Percentiles rank a stretch among this genome's conserved stretches.
Evolutionary conservation across 768 basidiomycete species (phyloP).

Genomic region (Vararia minispora): DNA sequence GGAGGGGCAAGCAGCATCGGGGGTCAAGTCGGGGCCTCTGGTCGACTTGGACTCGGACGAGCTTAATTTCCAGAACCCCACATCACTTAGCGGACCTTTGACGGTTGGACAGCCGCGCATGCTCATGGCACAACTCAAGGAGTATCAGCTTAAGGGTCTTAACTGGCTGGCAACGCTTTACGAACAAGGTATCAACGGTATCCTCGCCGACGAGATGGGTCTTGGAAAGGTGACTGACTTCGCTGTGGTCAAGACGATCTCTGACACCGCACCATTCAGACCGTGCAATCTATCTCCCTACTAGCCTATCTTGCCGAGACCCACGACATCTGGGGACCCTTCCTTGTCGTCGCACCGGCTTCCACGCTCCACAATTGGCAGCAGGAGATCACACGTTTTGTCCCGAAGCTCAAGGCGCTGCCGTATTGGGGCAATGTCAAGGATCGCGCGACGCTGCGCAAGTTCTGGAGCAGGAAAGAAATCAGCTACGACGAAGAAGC

Average conservation of each 20-base stretch:
- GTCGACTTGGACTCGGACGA: conserved; percentile 93
- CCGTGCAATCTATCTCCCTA: conserved; percentile 95
- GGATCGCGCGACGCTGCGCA: conserved; percentile 86
- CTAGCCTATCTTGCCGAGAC: conserved; percentile 93
- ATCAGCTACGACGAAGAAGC: conserved; percentile 93
- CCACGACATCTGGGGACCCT: conserved; percentile 99
- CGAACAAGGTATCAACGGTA: conserved; percentile 99
- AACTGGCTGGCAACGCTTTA: conserved; percentile 98
- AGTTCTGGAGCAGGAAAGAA: conserved; percentile 98
- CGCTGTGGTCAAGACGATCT: conserved; percentile 19
- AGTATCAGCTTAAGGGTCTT: conserved; percentile 95
- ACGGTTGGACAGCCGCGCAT: conserved; percentile 90
- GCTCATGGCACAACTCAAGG: conserved; percentile 94
- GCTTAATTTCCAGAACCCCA: conserved; percentile 98
- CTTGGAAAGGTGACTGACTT: conserved; percentile 56
- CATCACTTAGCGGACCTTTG: conserved; percentile 72
- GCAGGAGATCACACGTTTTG: conserved; percentile 93
- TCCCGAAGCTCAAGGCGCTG: conserved; percentile 84
- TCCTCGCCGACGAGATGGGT: conserved; percentile 98
- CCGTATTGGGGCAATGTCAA: conserved; percentile 99
- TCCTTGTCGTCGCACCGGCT: conserved; percentile 94
- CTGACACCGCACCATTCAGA: conserved; percentile 32
- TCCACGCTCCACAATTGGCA: conserved; percentile 99
- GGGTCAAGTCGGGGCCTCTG: too few relatives aligned
- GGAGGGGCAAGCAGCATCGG: too few relatives aligned